A percentile compares a stretch with the other conserved stretches of the same genome.
Conservation (phyloP, 352 stramenopile genomes). For the Saprolegnia parasitica region DNA sequence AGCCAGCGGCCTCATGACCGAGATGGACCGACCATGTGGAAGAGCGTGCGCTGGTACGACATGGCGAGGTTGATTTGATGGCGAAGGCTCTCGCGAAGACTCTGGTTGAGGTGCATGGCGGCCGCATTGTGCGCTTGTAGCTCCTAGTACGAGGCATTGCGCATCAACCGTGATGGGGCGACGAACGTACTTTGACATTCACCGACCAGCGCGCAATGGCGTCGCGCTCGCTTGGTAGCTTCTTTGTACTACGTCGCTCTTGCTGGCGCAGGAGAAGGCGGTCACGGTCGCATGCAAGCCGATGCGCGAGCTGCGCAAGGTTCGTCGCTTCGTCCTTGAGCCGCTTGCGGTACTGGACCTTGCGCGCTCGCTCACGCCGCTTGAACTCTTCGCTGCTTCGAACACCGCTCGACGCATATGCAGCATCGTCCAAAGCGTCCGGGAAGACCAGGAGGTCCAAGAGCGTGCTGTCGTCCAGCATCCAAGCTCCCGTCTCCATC, state of each 20-base stretch:
- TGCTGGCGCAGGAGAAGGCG: not conserved
- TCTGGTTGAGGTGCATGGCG: slow-evolving; percentile 11
- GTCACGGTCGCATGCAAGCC: not conserved
- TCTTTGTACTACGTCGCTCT: not conserved
- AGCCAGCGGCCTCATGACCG: not conserved
- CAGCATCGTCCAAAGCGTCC: not conserved
- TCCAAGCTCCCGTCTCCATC: not conserved
- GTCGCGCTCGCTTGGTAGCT: not conserved
- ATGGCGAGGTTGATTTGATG: slow-evolving; percentile 26
- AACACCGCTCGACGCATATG: not conserved
- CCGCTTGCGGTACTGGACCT: slow-evolving; percentile 19
- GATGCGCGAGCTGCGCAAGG: not conserved
- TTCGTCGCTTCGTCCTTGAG: slow-evolving; percentile 15
- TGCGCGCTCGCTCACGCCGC: slow-evolving; percentile 16
- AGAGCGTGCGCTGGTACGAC: slow-evolving; percentile 28
- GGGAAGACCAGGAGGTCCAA: not conserved
- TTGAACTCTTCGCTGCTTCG: not conserved
- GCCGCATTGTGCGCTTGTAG: slow-evolving; percentile 6
- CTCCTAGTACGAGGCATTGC: not conserved
- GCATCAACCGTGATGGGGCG: not conserved
- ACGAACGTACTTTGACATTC: slow-evolving; percentile 4
- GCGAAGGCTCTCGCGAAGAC: slow-evolving; percentile 15
- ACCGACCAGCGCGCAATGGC: slow-evolving; percentile 18
- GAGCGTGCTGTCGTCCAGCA: not conserved
- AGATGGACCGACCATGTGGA: not conserved